These are phyloP conservation scores for Colletotrichum sp. DNA, from an alignment of 2,329 filamentous ascomycete genomes.

Conservation along the genomic window DNA sequence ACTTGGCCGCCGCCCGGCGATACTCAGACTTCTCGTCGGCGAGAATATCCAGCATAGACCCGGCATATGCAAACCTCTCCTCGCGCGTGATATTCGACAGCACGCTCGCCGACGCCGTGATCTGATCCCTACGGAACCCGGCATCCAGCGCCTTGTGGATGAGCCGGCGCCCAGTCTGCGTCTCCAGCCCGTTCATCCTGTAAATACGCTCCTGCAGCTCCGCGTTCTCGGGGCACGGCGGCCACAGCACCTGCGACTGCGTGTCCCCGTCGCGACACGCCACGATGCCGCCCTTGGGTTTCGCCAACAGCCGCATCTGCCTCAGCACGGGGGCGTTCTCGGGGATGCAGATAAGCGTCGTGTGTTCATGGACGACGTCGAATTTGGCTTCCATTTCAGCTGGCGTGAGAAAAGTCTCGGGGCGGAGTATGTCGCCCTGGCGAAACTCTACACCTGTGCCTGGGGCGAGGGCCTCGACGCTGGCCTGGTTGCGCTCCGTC, in stretches of 20 bases:
- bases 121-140: background rate
- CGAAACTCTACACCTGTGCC: background rate
- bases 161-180: background rate
- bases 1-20: background rate
- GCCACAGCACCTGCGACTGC: conserved; percentile 16
- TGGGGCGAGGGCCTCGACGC: background rate
- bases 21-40: conserved; percentile 1
- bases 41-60: conserved; percentile 10
- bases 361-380: conserved; percentile 14
- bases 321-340: background rate
- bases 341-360: conserved; percentile 14
- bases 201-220: conserved; percentile 18
- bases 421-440: conserved; percentile 2
- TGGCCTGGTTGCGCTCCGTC: conserved; percentile 1
- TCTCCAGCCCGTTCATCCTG: conserved; percentile 9
- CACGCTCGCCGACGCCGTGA: background rate
- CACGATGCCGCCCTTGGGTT: conserved; percentile 3
- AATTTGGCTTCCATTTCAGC: background rate
- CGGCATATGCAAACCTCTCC: background rate
- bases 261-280: conserved; percentile 14
- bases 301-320: conserved; percentile 8
- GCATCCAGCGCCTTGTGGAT: conserved; percentile 4
- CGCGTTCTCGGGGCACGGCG: conserved; percentile 11
- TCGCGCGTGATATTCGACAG: conserved; percentile 5
- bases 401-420: background rate